phyloP scores from a whole-genome alignment of 805 yeast species.

The Lachancea fermentati region DNA sequence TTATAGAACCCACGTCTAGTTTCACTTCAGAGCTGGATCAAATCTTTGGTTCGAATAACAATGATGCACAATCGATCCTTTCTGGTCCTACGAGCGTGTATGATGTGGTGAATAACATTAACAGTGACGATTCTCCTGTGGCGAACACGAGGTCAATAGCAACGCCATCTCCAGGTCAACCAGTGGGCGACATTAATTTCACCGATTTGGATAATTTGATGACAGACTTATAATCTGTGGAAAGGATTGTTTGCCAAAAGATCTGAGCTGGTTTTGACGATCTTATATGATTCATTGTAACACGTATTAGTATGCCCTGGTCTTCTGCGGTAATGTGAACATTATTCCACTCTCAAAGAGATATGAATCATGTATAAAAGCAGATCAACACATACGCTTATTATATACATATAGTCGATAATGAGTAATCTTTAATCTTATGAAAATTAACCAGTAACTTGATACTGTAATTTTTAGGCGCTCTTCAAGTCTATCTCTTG shows the following conservation, averaged over 20 bases:
- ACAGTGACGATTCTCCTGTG: conserved; percentile 1
- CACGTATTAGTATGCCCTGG: neutral
- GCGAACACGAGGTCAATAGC: conserved; percentile 2
- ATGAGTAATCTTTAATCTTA: conserved; percentile 3
- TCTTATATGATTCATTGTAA: neutral
- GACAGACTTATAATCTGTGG: conserved; percentile 18
- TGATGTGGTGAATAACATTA: conserved; percentile 1
- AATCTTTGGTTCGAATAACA: conserved; percentile 6
- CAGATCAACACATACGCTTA: conserved; percentile 1
- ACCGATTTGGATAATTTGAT: conserved; percentile 29
- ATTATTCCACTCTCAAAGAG: neutral
- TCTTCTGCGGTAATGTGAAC: neutral
- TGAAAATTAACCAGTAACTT: no score
- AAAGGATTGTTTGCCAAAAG: neutral
- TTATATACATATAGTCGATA: conserved; percentile 2
- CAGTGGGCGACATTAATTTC: conserved; percentile 23
- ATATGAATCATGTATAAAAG: neutral
- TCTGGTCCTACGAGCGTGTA: conserved; percentile 3
- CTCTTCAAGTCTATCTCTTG: conserved; percentile 10
- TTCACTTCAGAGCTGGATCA: conserved; percentile 11
- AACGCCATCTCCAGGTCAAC: conserved; percentile 20
- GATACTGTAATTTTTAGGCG: neutral
- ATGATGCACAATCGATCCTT: conserved; percentile 4
- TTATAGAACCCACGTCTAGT: conserved; percentile 7
- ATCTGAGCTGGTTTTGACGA: neutral